Conservation (phyloP, 129 eudicot species). For the Gnaphalium uliginosum region DNA sequence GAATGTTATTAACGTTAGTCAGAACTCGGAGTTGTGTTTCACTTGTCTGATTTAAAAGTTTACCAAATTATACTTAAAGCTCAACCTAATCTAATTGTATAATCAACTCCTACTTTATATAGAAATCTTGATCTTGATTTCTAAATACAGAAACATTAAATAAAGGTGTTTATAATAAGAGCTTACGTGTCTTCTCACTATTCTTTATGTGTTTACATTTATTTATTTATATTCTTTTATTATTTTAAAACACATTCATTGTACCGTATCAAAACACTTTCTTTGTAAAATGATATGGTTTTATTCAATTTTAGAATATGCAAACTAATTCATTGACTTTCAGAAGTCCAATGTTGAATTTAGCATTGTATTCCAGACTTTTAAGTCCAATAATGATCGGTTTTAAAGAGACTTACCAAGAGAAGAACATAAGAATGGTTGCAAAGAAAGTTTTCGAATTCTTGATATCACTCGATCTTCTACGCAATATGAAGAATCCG, state of each 20-base stretch:
- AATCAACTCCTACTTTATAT: not conserved
- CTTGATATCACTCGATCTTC: constrained; percentile 30
- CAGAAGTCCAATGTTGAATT: constrained; percentile 1
- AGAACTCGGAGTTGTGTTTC: not conserved
- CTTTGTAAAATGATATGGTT: not conserved
- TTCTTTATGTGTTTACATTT: not conserved
- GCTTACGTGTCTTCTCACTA: not conserved
- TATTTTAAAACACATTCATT: not conserved
- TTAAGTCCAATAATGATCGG: not conserved
- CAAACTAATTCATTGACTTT: not conserved
- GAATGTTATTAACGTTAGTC: too few species aligned
- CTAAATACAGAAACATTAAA: not conserved
- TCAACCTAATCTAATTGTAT: not conserved
- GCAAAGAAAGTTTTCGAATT: constrained; percentile 41
- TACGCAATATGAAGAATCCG: constrained; percentile 37
- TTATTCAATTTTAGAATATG: not conserved
- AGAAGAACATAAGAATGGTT: constrained; percentile 40
- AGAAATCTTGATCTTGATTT: too few species aligned
- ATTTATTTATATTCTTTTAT: too few species aligned
- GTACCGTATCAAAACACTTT: not conserved
- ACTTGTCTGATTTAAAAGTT: not conserved
- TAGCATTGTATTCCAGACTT: not conserved
- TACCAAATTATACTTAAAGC: not conserved
- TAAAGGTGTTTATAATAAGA: too few species aligned
- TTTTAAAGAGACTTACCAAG: constrained; percentile 50